Evolutionary conservation across 164 flowering plant genomes (phyloP), one percentile per base, ranked within the genome.

Genomic region (Nymphaea thermarum): DNA sequence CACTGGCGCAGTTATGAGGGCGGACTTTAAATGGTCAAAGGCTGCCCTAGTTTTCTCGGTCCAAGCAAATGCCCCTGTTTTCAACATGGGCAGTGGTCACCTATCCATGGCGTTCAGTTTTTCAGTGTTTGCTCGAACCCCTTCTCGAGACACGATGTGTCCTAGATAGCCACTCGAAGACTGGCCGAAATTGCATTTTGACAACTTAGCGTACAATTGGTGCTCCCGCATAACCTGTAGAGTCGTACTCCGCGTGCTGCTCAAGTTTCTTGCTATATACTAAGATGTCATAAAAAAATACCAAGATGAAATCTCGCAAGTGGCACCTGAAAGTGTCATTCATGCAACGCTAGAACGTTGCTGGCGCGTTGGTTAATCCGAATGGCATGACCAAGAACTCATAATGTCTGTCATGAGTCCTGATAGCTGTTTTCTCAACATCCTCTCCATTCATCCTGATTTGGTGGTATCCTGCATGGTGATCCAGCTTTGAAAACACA

Each of bases 301-400:
- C 60, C 2, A 66, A 42, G 51, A 66, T 25, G 51, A 66, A 51
- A 17, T 67, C 42, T 5, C 63, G 6, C 44, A 67, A 57, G 44
- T n/a, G 51, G 7, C 60, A 47, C 4, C 16, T 10, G 42, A 67
- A 67, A 5, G 42, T 12, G 1, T 36, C 62, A 57, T 67, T 67
- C 69, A 67, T 67, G 7, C 53, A n/a, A 7, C 69, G 41, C 8
- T 67, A 62, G 25, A 67, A 67, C 4, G 69, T 67, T 11, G 68
- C 18, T 6, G 62, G 69, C 11, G 59, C 60, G 44, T 66, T 66
- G 2, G 0, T 4, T 4, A 16, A 25, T 25, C 43, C 62, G n/a
- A 14, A 51, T 25, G n/a, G 68, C 61, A 43, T 18, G 36, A 66
- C 68, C 68, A 66, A 53, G 12, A 66, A 66, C 41, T 66, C 60